phyloP scores from a whole-genome alignment of 163 green algal genomes.

The Chloromonas sp. region DNA sequence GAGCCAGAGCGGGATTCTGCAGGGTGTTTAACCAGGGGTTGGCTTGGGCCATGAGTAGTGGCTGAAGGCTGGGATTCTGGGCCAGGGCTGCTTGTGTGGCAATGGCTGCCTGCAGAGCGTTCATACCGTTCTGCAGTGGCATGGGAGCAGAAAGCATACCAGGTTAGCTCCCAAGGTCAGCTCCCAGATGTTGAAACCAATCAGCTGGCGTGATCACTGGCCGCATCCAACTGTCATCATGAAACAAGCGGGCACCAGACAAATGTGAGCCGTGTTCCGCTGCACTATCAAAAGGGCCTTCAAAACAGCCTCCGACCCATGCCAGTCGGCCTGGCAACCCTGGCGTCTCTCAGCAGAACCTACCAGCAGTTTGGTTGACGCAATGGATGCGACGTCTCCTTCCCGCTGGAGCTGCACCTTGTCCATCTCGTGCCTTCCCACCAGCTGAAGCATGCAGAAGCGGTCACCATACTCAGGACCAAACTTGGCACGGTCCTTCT shows the following conservation, averaged over 20 bases:
- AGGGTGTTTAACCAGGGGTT: slow-evolving; percentile 2
- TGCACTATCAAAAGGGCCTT: neutral
- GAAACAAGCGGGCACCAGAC: neutral
- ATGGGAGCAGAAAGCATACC: neutral
- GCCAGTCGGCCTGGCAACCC: neutral
- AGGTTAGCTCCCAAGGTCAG: neutral
- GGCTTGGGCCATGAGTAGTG: slow-evolving; percentile 24
- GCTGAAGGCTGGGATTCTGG: slow-evolving; percentile 32
- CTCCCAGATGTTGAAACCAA: too few species aligned
- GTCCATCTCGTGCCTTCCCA: slow-evolving; percentile 57
- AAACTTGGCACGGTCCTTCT: slow-evolving; percentile 65
- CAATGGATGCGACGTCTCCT: slow-evolving; percentile 25
- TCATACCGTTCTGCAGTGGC: slow-evolving; percentile 27
- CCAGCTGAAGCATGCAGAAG: slow-evolving; percentile 65
- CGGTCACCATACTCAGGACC: slow-evolving; percentile 51
- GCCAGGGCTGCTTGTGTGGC: slow-evolving; percentile 30
- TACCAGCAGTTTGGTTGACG: slow-evolving; percentile 34
- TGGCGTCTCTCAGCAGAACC: neutral
- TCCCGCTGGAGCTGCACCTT: slow-evolving; percentile 56
- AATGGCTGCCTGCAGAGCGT: slow-evolving; percentile 27
- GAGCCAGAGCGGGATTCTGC: neutral
- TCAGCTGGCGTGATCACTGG: neutral
- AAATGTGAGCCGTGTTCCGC: neutral
- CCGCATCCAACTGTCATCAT: neutral
- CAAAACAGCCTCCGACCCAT: neutral